Evolutionary conservation across 2,329 filamentous ascomycete genomes (phyloP).

Genomic region (Aspergillus glaucus): DNA sequence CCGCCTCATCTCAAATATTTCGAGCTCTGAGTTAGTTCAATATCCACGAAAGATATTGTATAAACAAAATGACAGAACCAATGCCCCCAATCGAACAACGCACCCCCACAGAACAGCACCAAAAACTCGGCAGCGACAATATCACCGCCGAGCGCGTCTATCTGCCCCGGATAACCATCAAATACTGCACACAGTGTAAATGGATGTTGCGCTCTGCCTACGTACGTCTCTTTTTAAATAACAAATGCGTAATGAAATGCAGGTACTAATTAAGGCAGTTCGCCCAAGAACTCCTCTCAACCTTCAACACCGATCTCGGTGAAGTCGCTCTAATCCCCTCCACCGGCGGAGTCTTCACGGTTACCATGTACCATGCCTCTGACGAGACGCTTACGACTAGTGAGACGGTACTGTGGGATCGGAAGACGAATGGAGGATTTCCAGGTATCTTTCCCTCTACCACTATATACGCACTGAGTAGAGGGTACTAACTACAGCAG

Average conservation of each 20-base stretch:
- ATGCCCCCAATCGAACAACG: constrained; percentile 9
- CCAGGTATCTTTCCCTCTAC: constrained; percentile 48
- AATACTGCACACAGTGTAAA: constrained; percentile 89
- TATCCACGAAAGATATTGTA: background rate
- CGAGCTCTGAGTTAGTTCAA: background rate
- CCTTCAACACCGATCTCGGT: constrained; percentile 75
- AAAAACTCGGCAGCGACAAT: constrained; percentile 1
- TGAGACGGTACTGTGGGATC: constrained; percentile 72
- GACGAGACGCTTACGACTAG: constrained; percentile 25
- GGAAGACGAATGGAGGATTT: constrained; percentile 80
- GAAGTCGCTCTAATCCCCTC: constrained; percentile 82
- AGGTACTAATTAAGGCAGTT: constrained; percentile 44
- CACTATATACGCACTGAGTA: too few relatives aligned
- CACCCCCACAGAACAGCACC: constrained; percentile 1
- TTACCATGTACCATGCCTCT: constrained; percentile 51
- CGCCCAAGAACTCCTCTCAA: constrained; percentile 90
- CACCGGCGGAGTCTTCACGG: constrained; percentile 76
- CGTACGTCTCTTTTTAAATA: constrained; percentile 45
- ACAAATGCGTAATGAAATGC: background rate
- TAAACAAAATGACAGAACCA: constrained; percentile 11
- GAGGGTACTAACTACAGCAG: constrained; percentile 30
- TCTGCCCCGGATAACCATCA: constrained; percentile 74
- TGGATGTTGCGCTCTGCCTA: constrained; percentile 86
- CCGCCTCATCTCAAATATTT: background rate
- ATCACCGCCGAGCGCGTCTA: constrained; percentile 11